phyloP scores from a whole-genome alignment of 495 filamentous ascomycete species.

The Trypethelium eluteriae region DNA sequence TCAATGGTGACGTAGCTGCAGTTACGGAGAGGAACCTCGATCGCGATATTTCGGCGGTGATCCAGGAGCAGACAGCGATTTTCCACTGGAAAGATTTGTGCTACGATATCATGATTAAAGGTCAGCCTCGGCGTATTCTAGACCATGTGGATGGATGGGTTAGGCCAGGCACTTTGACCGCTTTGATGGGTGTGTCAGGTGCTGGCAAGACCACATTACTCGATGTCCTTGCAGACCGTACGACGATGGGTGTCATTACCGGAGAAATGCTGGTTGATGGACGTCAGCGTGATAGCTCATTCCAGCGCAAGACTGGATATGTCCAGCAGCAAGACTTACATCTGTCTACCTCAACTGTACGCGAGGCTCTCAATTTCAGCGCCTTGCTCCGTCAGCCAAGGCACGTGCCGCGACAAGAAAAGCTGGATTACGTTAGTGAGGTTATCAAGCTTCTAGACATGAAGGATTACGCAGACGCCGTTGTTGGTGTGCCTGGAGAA shows the following conservation, averaged over 20 bases:
- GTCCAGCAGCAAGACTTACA: slow-evolving; percentile 34
- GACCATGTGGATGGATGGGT: slow-evolving; percentile 29
- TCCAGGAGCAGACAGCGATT: slow-evolving; percentile 22
- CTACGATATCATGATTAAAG: slow-evolving; percentile 27
- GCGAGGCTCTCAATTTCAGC: slow-evolving; percentile 32
- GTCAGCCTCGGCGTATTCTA: slow-evolving; percentile 21
- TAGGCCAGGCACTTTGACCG: slow-evolving; percentile 30
- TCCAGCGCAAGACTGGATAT: slow-evolving; percentile 33
- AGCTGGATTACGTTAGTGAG: slow-evolving; percentile 45
- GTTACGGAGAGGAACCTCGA: slow-evolving; percentile 26
- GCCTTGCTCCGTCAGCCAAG: slow-evolving; percentile 30
- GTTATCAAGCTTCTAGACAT: slow-evolving; percentile 49
- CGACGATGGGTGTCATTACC: slow-evolving; percentile 26
- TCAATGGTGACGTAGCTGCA: slow-evolving; percentile 38
- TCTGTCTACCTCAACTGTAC: slow-evolving; percentile 27
- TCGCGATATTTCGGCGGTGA: slow-evolving; percentile 10
- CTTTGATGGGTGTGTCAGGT: slow-evolving; percentile 32
- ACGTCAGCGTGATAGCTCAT: slow-evolving; percentile 26
- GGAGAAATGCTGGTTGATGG: slow-evolving; percentile 34
- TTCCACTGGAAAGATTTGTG: slow-evolving; percentile 26
- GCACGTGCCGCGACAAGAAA: slow-evolving; percentile 35
- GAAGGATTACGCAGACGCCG: slow-evolving; percentile 32
- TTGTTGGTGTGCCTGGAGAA: slow-evolving; percentile 29
- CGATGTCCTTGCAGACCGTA: slow-evolving; percentile 32
- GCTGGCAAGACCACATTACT: slow-evolving; percentile 35